Evolutionary conservation across 495 filamentous ascomycete genomes (phyloP).

Genomic region (Aspergillus carlsbadensis): DNA sequence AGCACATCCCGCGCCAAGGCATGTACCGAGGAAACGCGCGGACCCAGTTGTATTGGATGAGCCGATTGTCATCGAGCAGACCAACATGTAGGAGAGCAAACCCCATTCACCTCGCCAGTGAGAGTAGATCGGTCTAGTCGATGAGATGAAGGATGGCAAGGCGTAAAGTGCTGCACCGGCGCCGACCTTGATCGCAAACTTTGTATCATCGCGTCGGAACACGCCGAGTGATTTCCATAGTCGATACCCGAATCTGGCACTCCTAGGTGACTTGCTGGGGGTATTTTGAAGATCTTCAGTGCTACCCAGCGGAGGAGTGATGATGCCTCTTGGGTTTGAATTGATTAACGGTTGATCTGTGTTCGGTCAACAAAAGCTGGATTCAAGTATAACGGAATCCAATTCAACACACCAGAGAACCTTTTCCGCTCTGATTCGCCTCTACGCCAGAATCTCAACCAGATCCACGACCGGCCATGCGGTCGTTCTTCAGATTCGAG

Average conservation of each 20-base stretch:
- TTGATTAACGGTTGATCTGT: slow-evolving; percentile 9
- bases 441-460: slow-evolving; percentile 77
- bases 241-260: slow-evolving; percentile 45
- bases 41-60: slow-evolving; percentile 89
- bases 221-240: slow-evolving; percentile 59
- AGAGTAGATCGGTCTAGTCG: slow-evolving; percentile 74
- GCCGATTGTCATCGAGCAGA: slow-evolving; percentile 96
- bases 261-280: slow-evolving; percentile 19
- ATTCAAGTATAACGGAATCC: neutral
- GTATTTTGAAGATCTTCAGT: neutral
- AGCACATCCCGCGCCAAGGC: slow-evolving; percentile 74
- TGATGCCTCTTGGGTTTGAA: neutral
- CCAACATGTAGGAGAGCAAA: slow-evolving; percentile 93
- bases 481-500: slow-evolving; percentile 58
- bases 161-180: slow-evolving; percentile 84
- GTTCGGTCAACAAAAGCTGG: neutral
- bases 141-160: slow-evolving; percentile 76
- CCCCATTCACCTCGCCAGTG: slow-evolving; percentile 98
- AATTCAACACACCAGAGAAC: slow-evolving; percentile 20
- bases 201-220: slow-evolving; percentile 65
- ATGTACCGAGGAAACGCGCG: slow-evolving; percentile 84
- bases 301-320: neutral
- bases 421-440: slow-evolving; percentile 13
- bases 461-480: slow-evolving; percentile 70
- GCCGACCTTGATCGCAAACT: slow-evolving; percentile 90